A percentile compares a stretch with the other conserved stretches of the same genome.
phyloP scores from a whole-genome alignment of 495 filamentous ascomycete species.

The Pyrenopolyporus hunteri region DNA sequence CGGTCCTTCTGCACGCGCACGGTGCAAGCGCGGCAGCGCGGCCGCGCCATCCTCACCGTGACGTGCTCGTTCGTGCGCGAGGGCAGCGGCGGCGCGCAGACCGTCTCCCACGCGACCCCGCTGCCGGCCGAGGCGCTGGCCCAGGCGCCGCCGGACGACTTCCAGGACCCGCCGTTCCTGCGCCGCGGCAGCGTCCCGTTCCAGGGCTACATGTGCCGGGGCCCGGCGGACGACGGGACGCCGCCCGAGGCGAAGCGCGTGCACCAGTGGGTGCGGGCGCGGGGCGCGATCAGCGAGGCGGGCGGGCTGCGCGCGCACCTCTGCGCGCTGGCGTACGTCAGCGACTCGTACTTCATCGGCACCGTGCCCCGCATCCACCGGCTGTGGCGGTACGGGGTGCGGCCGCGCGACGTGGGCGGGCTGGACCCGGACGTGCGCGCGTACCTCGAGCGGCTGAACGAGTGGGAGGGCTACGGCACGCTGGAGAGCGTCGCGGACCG shows the following conservation, averaged over 20 bases:
- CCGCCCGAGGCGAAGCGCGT: constrained; percentile 66
- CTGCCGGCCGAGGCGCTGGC: constrained; percentile 58
- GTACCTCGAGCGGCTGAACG: constrained; percentile 45
- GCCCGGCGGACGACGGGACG: constrained; percentile 9
- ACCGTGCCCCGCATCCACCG: constrained; percentile 80
- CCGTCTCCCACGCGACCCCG: constrained; percentile 63
- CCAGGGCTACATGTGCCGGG: constrained; percentile 59
- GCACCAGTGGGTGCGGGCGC: constrained; percentile 79
- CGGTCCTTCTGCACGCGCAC: constrained; percentile 90
- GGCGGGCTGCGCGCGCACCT: constrained; percentile 82
- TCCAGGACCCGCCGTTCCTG: constrained; percentile 45
- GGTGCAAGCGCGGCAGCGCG: constrained; percentile 88
- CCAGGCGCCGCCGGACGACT: constrained; percentile 47
- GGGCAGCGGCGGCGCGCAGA: constrained; percentile 64
- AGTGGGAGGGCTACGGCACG: constrained; percentile 43
- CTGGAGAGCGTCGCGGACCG: constrained; percentile 36
- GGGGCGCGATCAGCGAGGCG: constrained; percentile 71
- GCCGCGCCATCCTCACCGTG: constrained; percentile 91
- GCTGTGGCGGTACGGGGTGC: constrained; percentile 64
- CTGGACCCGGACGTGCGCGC: constrained; percentile 41
- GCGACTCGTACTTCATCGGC: constrained; percentile 89
- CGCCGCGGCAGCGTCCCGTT: constrained; percentile 57
- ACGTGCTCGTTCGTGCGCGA: constrained; percentile 86
- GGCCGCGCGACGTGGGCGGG: constrained; percentile 41
- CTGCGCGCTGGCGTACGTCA: constrained; percentile 88